Percentiles rank a stretch among this genome's conserved stretches.
Evolutionary conservation across 2,329 filamentous ascomycete genomes (phyloP).

Genomic region (Pseudocercospora cruenta): DNA sequence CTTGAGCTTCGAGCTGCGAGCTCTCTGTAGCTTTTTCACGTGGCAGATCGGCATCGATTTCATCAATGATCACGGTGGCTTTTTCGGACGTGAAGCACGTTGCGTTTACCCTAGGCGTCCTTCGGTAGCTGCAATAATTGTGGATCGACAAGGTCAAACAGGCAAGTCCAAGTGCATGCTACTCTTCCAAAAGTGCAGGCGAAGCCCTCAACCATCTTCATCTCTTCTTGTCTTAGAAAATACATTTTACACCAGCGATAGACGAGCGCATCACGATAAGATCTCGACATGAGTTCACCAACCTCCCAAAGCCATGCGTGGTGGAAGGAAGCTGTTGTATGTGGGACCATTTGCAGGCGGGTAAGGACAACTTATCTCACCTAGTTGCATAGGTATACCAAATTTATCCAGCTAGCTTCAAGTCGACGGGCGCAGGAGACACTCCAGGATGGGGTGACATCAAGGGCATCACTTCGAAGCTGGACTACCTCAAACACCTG

Average conservation of each 20-base stretch:
- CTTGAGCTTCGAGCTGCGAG: not conserved
- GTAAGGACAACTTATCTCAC: not conserved
- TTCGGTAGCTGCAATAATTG: not conserved
- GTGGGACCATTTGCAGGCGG: not conserved
- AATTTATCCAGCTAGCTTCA: conserved; percentile 63
- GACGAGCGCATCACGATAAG: conserved; percentile 40
- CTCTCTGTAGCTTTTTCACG: not conserved
- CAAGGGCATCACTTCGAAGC: conserved; percentile 64
- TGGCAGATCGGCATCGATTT: not conserved
- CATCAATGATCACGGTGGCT: not conserved
- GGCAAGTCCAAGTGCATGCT: not conserved
- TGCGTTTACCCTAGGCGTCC: not conserved
- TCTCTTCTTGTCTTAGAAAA: not conserved
- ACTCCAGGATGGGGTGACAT: conserved; percentile 64
- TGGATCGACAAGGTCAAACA: not conserved
- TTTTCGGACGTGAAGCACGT: not conserved
- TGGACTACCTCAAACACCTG: conserved; percentile 66
- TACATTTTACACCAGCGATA: not conserved
- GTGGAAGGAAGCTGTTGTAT: conserved; percentile 42
- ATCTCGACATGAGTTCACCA: conserved; percentile 29
- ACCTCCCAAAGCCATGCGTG: conserved; percentile 26
- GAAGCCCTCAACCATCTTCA: not conserved
- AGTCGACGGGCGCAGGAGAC: conserved; percentile 58
- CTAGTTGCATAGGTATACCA: conserved; percentile 43
- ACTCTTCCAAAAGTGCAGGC: no score